Evolutionary conservation across 495 filamentous ascomycete genomes (phyloP).

Genomic region (Neurospora africana): DNA sequence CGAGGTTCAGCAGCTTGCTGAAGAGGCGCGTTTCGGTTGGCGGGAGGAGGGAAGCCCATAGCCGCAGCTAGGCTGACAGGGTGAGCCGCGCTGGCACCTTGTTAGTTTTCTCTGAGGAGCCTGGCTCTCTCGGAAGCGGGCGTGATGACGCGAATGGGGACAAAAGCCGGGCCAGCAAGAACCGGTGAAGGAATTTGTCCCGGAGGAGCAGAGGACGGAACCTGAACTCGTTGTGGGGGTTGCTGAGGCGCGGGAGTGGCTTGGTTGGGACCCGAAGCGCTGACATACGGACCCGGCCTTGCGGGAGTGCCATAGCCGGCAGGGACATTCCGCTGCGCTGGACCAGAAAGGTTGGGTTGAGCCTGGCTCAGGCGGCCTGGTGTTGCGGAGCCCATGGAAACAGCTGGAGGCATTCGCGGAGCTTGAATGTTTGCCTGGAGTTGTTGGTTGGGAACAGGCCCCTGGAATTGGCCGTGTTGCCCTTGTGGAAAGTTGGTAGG

Average conservation of each 20-base stretch:
- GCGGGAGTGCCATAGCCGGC: too few relatives aligned
- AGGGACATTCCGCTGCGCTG: too few relatives aligned
- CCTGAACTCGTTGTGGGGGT: too few relatives aligned
- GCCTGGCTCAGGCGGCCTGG: too few relatives aligned
- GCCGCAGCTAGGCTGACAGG: not conserved
- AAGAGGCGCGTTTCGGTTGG: rapidly evolving
- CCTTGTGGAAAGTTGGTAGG: not conserved
- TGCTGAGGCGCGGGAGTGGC: too few relatives aligned
- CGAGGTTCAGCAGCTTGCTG: not conserved
- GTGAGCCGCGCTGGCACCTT: not conserved
- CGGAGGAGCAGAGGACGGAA: not conserved
- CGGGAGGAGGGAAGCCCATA: not conserved
- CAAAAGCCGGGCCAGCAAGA: not conserved
- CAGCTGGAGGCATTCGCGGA: too few relatives aligned
- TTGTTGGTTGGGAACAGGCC: not conserved
- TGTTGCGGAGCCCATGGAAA: too few relatives aligned
- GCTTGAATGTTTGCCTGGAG: too few relatives aligned
- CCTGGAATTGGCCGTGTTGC: not conserved
- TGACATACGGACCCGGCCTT: too few relatives aligned
- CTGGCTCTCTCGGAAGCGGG: not conserved
- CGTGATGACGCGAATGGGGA: not conserved
- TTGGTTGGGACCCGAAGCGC: too few relatives aligned
- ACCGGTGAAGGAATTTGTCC: too few relatives aligned
- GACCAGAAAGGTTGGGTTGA: too few relatives aligned
- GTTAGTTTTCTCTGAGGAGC: not conserved